Percentiles rank a stretch among this genome's conserved stretches.
Evolutionary conservation across 257 asterid genomes (phyloP).

Genomic region (Solanum dulcamara): DNA sequence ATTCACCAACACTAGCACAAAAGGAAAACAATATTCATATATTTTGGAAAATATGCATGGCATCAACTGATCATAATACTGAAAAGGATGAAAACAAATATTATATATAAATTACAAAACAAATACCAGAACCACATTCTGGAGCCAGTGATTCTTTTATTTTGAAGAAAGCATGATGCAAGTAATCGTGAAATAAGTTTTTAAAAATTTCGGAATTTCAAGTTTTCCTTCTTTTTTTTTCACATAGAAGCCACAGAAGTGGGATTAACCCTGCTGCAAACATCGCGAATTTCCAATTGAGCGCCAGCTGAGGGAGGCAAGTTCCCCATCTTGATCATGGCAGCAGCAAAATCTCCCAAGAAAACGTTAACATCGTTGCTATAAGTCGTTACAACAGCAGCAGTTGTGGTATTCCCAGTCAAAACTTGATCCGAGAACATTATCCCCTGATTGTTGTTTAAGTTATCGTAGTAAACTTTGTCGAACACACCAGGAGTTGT

Average conservation of each 20-base stretch:
- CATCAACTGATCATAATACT: neutral
- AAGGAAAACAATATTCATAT: neutral
- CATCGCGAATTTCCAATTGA: constrained; percentile 3
- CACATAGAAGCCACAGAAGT: neutral
- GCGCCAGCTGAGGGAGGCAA: neutral
- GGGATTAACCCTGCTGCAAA: constrained; percentile 6
- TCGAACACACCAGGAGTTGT: neutral
- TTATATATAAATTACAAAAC: neutral
- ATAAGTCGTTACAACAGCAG: neutral
- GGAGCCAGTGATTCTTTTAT: neutral
- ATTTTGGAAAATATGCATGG: neutral
- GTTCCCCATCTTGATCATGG: constrained; percentile 5
- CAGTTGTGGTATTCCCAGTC: neutral
- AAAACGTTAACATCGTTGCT: neutral
- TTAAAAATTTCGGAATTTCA: neutral
- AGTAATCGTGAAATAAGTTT: neutral
- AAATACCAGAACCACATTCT: neutral
- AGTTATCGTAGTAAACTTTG: neutral
- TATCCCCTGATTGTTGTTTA: neutral
- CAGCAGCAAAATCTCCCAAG: neutral
- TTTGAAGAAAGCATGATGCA: neutral
- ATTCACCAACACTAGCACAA: neutral
- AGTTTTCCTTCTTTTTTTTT: neutral
- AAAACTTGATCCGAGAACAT: constrained; percentile 1
- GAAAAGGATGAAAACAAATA: neutral